Conservation (phyloP, 179 eudicot species). For the Beta corolliflora region DNA sequence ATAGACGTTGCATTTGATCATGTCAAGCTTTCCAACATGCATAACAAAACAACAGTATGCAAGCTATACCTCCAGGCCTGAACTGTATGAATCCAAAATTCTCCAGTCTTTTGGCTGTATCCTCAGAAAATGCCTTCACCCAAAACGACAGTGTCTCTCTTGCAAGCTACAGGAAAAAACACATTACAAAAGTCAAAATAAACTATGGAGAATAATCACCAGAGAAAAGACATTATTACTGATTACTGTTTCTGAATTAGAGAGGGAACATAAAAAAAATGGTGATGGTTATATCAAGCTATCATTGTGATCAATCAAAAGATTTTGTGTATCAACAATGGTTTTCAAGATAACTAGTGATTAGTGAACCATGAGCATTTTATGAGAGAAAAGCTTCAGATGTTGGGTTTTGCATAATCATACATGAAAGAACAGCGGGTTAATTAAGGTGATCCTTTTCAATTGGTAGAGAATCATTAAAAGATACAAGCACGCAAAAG, state of each 20-base stretch:
- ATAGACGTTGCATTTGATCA: background rate
- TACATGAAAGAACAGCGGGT: background rate
- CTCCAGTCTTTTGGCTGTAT: slow-evolving; percentile 97
- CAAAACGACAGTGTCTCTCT: slow-evolving; percentile 96
- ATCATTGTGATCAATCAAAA: background rate
- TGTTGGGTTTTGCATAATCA: background rate
- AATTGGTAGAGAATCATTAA: background rate
- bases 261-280: background rate
- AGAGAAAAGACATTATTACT: background rate
- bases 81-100: slow-evolving; percentile 97
- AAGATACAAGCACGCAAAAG: background rate
- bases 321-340: background rate
- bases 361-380: background rate
- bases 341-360: background rate
- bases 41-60: background rate
- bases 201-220: background rate
- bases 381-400: background rate
- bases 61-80: slow-evolving; percentile 89
- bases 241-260: no score
- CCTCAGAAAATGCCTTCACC: slow-evolving; percentile 99
- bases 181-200: slow-evolving; percentile 7
- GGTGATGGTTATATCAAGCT: background rate
- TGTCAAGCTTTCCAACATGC: background rate
- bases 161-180: slow-evolving; percentile 67
- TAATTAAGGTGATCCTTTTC: background rate